Conservation (phyloP, 139 green algal species). For the Asterochloris erici region DNA sequence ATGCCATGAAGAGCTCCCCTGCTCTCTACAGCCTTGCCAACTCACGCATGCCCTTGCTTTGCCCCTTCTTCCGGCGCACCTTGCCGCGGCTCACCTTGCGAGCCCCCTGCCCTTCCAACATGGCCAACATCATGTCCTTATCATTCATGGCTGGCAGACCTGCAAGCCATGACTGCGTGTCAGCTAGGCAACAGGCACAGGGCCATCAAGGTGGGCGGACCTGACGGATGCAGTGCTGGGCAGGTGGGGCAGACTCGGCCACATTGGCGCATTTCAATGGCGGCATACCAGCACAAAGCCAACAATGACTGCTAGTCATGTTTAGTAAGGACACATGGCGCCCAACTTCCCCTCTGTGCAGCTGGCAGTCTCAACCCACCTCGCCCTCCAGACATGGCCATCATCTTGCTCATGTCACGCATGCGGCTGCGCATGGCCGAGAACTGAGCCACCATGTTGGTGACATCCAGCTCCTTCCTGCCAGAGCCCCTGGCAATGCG, state of each 20-base stretch:
- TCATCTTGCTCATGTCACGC: constrained; percentile 72
- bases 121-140: constrained; percentile 59
- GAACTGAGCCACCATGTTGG: constrained; percentile 76
- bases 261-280: not conserved
- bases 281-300: not conserved
- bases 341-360: not conserved
- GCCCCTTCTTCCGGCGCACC: constrained; percentile 47
- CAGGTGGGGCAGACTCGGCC: not conserved
- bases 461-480: constrained; percentile 61
- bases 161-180: not conserved
- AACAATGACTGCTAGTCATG: not conserved
- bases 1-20: too few species aligned
- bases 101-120: constrained; percentile 30
- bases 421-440: constrained; percentile 69
- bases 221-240: not conserved
- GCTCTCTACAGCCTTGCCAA: not conserved
- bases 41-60: not conserved
- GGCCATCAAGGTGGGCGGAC: not conserved
- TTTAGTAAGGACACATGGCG: not conserved
- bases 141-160: constrained; percentile 52
- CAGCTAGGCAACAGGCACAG: not conserved
- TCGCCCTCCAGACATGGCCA: constrained; percentile 48
- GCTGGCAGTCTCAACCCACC: constrained; percentile 6
- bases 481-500: constrained; percentile 52
- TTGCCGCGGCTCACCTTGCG: constrained; percentile 47